Conservation (phyloP, 192 early-diverging fungal species). For the Dimargaris verticillata region DNA sequence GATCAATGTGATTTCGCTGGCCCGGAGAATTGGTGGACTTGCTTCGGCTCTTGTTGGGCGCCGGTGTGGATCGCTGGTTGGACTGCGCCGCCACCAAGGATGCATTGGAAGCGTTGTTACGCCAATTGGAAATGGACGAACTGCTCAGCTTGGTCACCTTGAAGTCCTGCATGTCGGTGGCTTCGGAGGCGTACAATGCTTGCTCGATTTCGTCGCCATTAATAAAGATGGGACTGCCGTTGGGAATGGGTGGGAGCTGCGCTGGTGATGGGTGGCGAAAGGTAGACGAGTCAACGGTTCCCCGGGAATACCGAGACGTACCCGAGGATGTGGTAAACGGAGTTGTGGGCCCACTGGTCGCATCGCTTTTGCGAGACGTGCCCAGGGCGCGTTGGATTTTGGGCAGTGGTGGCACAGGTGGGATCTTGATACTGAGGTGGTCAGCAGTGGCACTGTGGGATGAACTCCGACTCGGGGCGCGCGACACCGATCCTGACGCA, state of each 20-base stretch:
- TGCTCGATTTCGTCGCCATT: conserved; percentile 2
- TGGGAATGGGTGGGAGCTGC: not conserved
- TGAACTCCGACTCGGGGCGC: not conserved
- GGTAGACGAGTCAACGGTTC: not conserved
- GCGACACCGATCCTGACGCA: not conserved
- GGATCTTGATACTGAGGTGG: not conserved
- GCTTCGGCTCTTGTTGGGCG: too few species aligned
- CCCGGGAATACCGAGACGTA: not conserved
- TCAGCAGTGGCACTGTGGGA: not conserved
- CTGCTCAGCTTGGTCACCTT: not conserved
- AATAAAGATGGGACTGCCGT: not conserved
- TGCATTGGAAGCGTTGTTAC: not conserved
- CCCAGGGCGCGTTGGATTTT: not conserved
- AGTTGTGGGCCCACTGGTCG: not conserved
- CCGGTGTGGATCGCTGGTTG: not conserved
- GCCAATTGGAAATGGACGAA: not conserved
- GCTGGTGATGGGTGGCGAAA: not conserved
- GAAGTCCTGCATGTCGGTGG: not conserved
- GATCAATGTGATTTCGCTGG: too few species aligned
- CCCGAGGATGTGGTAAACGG: not conserved
- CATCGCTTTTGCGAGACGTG: not conserved
- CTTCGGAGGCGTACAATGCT: not conserved
- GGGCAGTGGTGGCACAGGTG: conserved; percentile 8
- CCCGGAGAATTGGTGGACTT: too few species aligned
- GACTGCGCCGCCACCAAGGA: not conserved